Conservation (phyloP, 352 stramenopile species). For the Phytophthora chlamydospora region DNA sequence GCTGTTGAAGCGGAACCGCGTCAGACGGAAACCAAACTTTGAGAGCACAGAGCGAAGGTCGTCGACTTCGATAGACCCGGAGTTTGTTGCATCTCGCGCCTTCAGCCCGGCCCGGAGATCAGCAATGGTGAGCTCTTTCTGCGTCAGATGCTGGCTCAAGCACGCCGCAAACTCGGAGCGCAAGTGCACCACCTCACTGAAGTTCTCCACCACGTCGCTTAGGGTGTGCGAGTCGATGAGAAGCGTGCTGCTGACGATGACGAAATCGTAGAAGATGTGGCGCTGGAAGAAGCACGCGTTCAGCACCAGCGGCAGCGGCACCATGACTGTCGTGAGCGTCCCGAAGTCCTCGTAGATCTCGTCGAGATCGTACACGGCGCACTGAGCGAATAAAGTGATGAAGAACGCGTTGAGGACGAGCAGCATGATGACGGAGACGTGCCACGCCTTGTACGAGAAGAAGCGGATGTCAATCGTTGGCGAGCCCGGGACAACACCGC, state of each 20-base stretch:
- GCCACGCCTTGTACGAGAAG: constrained; percentile 70
- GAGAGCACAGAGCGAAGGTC: constrained; percentile 45
- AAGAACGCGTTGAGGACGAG: constrained; percentile 73
- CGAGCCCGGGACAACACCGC: constrained; percentile 15
- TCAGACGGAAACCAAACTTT: constrained; percentile 49
- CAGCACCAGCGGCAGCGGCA: constrained; percentile 47
- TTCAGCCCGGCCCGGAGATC: constrained; percentile 45
- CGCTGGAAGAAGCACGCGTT: constrained; percentile 63
- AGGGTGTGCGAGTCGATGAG: constrained; percentile 57
- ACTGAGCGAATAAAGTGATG: constrained; percentile 62
- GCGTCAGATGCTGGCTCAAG: constrained; percentile 29
- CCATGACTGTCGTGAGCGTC: constrained; percentile 25
- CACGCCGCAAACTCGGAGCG: constrained; percentile 52
- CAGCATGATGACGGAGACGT: constrained; percentile 62
- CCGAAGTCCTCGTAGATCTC: constrained; percentile 42
- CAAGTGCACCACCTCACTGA: constrained; percentile 55
- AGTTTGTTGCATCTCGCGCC: constrained; percentile 26
- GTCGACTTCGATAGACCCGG: constrained; percentile 46
- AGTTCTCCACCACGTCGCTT: constrained; percentile 62
- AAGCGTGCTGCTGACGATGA: constrained; percentile 57
- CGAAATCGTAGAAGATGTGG: constrained; percentile 64
- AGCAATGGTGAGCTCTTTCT: constrained; percentile 15
- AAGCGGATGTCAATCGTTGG: constrained; percentile 39
- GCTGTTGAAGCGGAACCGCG: constrained; percentile 63
- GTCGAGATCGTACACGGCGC: constrained; percentile 51